Percentiles rank a stretch among this genome's conserved stretches.
These are phyloP conservation scores for Entomortierella beljakovae DNA, from an alignment of 192 early-diverging fungal genomes.

Conservation along the genomic window DNA sequence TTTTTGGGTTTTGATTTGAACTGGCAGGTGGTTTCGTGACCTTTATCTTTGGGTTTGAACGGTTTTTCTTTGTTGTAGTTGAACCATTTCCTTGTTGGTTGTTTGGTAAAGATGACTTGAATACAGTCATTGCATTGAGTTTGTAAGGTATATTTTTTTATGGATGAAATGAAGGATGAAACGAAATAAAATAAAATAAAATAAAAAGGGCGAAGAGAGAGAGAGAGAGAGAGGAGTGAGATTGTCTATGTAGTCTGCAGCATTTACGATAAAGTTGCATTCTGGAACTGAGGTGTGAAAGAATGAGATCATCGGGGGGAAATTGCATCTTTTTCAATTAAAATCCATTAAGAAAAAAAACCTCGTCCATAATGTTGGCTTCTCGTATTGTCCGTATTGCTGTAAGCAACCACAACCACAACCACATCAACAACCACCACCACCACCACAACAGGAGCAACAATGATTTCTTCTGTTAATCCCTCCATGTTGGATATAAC, in stretches of 20 bases:
- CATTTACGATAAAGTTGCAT: neutral
- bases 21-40: constrained; percentile 15
- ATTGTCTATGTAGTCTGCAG: too few relatives aligned
- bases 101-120: constrained; percentile 1
- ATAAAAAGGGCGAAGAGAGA: neutral
- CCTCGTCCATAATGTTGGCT: constrained; percentile 20
- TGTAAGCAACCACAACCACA: constrained; percentile 16
- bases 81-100: neutral
- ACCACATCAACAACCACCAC: neutral
- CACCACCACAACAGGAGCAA: neutral
- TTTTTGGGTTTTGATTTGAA: constrained; percentile 6
- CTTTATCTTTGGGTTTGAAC: constrained; percentile 3
- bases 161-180: neutral
- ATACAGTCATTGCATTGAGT: constrained; percentile 10
- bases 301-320: constrained; percentile 4
- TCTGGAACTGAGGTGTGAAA: too few relatives aligned
- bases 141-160: too few relatives aligned
- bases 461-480: too few relatives aligned
- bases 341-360: neutral
- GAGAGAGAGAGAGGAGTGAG: neutral
- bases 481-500: too few relatives aligned
- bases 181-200: neutral
- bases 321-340: neutral
- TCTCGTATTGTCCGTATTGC: constrained; percentile 35
- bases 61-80: neutral